Conservation (phyloP, 495 filamentous ascomycete genomes). For the Entonaema liquescens region DNA sequence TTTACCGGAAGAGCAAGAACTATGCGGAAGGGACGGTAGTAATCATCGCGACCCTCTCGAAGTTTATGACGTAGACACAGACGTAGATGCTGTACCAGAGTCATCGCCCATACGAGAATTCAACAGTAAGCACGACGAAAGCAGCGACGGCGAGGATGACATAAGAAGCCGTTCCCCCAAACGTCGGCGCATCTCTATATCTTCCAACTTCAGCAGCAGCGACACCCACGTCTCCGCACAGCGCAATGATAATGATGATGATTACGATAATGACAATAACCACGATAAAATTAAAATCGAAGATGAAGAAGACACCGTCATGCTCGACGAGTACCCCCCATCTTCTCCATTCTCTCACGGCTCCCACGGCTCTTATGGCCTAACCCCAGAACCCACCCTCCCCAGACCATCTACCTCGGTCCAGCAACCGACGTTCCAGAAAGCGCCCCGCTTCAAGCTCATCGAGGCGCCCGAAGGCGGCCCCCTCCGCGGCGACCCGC, state of each 20-base stretch:
- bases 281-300: neutral
- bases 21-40: neutral
- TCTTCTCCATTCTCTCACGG: neutral
- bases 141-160: constrained; percentile 21
- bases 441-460: constrained; percentile 54
- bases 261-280: neutral
- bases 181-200: constrained; percentile 45
- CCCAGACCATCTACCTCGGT: neutral
- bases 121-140: neutral
- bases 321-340: neutral
- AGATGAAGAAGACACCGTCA: constrained; percentile 3
- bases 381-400: neutral
- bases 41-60: constrained; percentile 47
- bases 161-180: constrained; percentile 24
- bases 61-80: constrained; percentile 28
- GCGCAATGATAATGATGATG: constrained; percentile 1
- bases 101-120: constrained; percentile 30
- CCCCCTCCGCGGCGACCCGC: constrained; percentile 20
- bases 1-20: neutral
- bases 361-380: too few species aligned
- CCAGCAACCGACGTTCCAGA: constrained; percentile 46
- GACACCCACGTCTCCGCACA: neutral
- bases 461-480: constrained; percentile 36
- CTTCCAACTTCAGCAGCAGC: constrained; percentile 14
- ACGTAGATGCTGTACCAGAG: constrained; percentile 39